phyloP scores from a whole-genome alignment of 2,329 filamentous ascomycete species.

The Penicillium sp. region DNA sequence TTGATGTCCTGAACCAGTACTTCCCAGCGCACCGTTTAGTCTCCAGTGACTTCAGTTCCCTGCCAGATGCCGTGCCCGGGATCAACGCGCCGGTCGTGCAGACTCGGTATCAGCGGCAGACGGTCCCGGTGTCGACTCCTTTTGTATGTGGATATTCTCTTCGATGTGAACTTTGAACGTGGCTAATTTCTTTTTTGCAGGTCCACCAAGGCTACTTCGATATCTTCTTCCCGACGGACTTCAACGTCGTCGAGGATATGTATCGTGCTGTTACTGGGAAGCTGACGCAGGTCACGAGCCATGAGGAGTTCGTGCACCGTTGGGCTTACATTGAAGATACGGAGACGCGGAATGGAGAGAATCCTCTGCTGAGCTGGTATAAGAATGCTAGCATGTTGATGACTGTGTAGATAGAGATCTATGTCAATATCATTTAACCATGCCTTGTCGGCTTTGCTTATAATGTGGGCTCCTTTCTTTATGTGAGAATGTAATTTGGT shows the following conservation, averaged over 20 bases:
- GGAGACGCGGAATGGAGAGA: constrained; percentile 84
- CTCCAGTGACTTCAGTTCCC: constrained; percentile 82
- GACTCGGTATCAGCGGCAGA: constrained; percentile 82
- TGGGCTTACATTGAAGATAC: constrained; percentile 94
- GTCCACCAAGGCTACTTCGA: constrained; percentile 99
- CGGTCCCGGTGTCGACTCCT: constrained; percentile 85
- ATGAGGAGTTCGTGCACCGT: constrained; percentile 84
- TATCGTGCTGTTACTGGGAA: constrained; percentile 93
- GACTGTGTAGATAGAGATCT: constrained; percentile 60
- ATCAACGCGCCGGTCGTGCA: constrained; percentile 95
- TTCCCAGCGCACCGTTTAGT: constrained; percentile 89
- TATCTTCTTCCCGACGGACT: constrained; percentile 97
- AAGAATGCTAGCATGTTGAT: constrained; percentile 92
- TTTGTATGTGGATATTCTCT: constrained; percentile 62
- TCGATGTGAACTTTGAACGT: neutral
- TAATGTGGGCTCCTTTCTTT: no score
- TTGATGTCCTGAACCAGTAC: constrained; percentile 80
- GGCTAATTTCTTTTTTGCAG: constrained; percentile 46
- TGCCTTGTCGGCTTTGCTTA: neutral
- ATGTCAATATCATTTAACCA: neutral
- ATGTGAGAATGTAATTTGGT: neutral
- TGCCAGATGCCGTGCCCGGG: constrained; percentile 80
- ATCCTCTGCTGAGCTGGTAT: constrained; percentile 89
- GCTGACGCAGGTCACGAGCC: constrained; percentile 77
- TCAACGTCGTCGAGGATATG: constrained; percentile 82